phyloP scores from a whole-genome alignment of 2,329 filamentous ascomycete genomes.

The Periglandula ipomoeae region DNA sequence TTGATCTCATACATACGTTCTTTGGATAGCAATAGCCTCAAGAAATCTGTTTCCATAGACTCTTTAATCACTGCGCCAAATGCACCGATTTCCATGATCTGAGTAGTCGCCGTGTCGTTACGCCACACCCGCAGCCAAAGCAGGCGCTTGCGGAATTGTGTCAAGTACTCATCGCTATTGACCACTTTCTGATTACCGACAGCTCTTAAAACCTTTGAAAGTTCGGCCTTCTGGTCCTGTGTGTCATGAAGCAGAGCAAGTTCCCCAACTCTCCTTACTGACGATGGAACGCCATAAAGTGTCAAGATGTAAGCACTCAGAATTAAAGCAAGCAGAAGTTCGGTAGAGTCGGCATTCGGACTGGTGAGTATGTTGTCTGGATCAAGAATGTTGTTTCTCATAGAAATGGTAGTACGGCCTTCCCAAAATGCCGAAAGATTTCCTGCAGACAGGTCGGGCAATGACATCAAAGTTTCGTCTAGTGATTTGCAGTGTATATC shows the following conservation, averaged over 20 bases:
- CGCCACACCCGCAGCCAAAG: slow-evolving; percentile 71
- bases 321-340: slow-evolving; percentile 53
- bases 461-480: slow-evolving; percentile 34
- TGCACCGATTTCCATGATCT: slow-evolving; percentile 47
- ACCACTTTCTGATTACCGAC: slow-evolving; percentile 40
- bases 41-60: slow-evolving; percentile 59
- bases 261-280: slow-evolving; percentile 47
- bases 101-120: slow-evolving; percentile 25
- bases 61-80: slow-evolving; percentile 51
- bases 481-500: slow-evolving; percentile 46
- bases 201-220: slow-evolving; percentile 48
- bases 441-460: slow-evolving; percentile 29
- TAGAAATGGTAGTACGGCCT: slow-evolving; percentile 18
- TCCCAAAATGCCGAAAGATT: slow-evolving; percentile 14
- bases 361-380: slow-evolving; percentile 56
- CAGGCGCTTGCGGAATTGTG: slow-evolving; percentile 50
- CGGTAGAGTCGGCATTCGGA: slow-evolving; percentile 45
- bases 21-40: slow-evolving; percentile 57
- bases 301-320: slow-evolving; percentile 51
- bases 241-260: slow-evolving; percentile 54
- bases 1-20: slow-evolving; percentile 38
- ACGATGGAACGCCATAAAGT: slow-evolving; percentile 38
- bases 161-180: slow-evolving; percentile 57
- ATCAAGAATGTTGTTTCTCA: slow-evolving; percentile 41
- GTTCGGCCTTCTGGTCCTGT: slow-evolving; percentile 53